Percentiles rank a stretch among this genome's conserved stretches.
These are phyloP conservation scores for Prunus fruticosa DNA, from an alignment of 306 rosid species.

Conservation along the genomic window DNA sequence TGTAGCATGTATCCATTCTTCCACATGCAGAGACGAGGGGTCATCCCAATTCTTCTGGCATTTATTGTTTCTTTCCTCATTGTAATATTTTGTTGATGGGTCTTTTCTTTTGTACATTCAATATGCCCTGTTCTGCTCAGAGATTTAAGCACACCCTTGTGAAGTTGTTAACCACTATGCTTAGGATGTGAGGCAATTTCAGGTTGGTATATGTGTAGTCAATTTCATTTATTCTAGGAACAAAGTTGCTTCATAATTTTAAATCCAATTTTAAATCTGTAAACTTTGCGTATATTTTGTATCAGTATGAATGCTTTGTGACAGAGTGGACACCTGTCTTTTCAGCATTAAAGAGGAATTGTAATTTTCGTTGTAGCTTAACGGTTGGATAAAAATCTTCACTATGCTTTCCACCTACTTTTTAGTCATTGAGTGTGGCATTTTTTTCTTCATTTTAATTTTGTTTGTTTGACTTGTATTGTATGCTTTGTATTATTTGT, in stretches of 20 bases:
- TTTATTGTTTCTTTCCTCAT: neutral
- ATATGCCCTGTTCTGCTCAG: slow-evolving; percentile 10
- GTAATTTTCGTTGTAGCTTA: no score
- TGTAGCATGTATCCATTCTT: slow-evolving; percentile 3
- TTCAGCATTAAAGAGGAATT: no score
- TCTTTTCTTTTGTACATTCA: slow-evolving; percentile 25
- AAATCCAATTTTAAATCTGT: neutral
- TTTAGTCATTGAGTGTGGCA: no score
- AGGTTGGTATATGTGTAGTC: slow-evolving; percentile 10
- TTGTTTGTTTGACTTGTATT: no score
- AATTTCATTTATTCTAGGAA: slow-evolving; percentile 7
- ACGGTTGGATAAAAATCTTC: no score
- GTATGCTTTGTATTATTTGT: no score
- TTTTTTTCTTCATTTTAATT: no score
- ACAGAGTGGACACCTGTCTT: neutral
- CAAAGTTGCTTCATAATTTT: neutral
- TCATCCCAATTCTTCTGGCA: slow-evolving; percentile 4
- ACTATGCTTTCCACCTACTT: no score
- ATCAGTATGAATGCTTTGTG: neutral
- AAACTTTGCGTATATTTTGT: neutral
- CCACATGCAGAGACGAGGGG: slow-evolving; percentile 14
- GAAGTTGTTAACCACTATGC: neutral
- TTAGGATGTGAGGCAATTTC: slow-evolving; percentile 4
- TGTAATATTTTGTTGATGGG: slow-evolving; percentile 2
- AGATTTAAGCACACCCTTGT: slow-evolving; percentile 1